Percentiles rank a stretch among this genome's conserved stretches.
These are phyloP conservation scores for Kwoniella dejecticola DNA, from an alignment of 768 basidiomycete genomes.

Conservation along the genomic window DNA sequence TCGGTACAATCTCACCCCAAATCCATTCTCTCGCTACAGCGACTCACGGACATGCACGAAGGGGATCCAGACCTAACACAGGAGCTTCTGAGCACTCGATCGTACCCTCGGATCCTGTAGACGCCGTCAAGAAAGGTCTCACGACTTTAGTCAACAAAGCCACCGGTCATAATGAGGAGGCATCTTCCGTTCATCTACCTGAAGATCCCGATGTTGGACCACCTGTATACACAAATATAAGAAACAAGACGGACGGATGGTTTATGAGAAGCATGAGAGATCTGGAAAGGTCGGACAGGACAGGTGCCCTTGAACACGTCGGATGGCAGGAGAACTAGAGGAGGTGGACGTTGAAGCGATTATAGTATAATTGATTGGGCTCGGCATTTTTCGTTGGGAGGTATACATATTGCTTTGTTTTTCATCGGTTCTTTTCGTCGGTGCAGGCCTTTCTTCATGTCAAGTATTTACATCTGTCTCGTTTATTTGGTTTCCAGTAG, in stretches of 20 bases:
- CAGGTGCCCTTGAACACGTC: constrained; percentile 18
- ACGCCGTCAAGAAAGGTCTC: constrained; percentile 25
- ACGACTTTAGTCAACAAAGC: constrained; percentile 24
- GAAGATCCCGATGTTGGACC: constrained; percentile 19
- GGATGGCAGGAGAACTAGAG: constrained; percentile 20
- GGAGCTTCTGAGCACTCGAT: constrained; percentile 16
- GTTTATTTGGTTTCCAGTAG: too few species aligned
- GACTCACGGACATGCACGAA: constrained; percentile 11
- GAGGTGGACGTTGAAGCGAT: too few species aligned
- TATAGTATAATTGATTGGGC: too few species aligned
- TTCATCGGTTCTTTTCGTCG: too few species aligned
- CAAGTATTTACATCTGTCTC: too few species aligned
- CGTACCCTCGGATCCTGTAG: constrained; percentile 16
- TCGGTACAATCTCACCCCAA: constrained; percentile 9
- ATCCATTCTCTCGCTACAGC: constrained; percentile 6
- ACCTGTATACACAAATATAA: constrained; percentile 20
- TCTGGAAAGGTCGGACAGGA: constrained; percentile 29
- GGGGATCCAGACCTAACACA: constrained; percentile 18
- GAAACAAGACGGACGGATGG: constrained; percentile 34
- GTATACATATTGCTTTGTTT: too few species aligned
- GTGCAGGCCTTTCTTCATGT: too few species aligned
- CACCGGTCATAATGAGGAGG: constrained; percentile 6
- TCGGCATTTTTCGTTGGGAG: too few species aligned
- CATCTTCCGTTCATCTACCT: background rate
- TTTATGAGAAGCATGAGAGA: constrained; percentile 34